These are phyloP conservation scores for Histomonas meleagridis DNA, from an alignment of 208 protist genomes.

Conservation along the genomic window DNA sequence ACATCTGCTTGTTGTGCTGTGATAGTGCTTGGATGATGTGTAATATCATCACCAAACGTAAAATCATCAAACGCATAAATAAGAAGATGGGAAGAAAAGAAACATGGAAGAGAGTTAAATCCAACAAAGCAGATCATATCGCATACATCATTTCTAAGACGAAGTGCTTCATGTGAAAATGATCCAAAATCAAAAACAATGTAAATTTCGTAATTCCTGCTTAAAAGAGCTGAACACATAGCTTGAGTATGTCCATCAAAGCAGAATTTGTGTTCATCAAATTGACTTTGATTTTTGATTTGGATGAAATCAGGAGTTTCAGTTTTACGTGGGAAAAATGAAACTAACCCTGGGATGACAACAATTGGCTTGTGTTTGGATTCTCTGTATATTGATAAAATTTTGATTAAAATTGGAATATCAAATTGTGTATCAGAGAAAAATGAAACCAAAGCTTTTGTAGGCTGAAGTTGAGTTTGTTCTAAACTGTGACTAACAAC, in stretches of 20 bases:
- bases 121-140: neutral
- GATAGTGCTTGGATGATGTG: neutral
- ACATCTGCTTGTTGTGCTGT: neutral
- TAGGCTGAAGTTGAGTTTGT: neutral
- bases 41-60: neutral
- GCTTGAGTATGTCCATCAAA: neutral
- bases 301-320: neutral
- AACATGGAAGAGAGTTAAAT: neutral
- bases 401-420: neutral
- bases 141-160: neutral
- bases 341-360: neutral
- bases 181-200: neutral
- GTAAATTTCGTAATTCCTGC: neutral
- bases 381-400: neutral
- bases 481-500: neutral
- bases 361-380: neutral
- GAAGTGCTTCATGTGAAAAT: neutral
- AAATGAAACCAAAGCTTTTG: constrained; percentile 24
- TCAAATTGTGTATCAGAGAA: constrained; percentile 20
- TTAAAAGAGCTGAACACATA: neutral
- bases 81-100: neutral
- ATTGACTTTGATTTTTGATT: neutral
- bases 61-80: constrained; percentile 15
- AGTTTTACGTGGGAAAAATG: neutral
- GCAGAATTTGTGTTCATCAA: neutral